phyloP scores from a whole-genome alignment of 2,329 filamentous ascomycete species.

The Diaporthe vaccinii region DNA sequence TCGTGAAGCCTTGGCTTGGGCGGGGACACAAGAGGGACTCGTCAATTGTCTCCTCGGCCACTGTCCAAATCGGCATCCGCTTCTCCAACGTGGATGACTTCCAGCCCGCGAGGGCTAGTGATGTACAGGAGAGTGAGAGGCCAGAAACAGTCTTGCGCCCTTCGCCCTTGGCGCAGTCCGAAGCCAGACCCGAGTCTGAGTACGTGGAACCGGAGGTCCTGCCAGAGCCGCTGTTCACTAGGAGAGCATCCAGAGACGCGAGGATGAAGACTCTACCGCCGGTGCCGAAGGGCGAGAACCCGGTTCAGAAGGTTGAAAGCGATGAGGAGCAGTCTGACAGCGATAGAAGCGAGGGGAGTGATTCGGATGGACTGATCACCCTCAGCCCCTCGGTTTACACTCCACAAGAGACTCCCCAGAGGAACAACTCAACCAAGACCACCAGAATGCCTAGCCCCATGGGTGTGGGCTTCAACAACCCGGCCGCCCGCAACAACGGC shows the following conservation, averaged over 20 bases:
- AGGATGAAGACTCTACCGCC: constrained; percentile 56
- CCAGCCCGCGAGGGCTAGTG: constrained; percentile 50
- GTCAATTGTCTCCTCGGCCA: constrained; percentile 75
- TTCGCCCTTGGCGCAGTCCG: constrained; percentile 48
- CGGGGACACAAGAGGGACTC: constrained; percentile 68
- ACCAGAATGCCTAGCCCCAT: constrained; percentile 58
- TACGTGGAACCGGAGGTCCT: constrained; percentile 36
- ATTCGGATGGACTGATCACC: constrained; percentile 48
- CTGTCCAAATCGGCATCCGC: constrained; percentile 79
- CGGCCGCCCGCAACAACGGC: constrained; percentile 36
- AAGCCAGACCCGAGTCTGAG: constrained; percentile 23
- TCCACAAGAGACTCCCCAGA: constrained; percentile 45
- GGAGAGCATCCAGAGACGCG: constrained; percentile 49
- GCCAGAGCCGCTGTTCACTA: constrained; percentile 42
- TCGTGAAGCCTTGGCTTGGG: constrained; percentile 56
- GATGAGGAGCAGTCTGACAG: constrained; percentile 42
- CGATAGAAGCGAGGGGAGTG: constrained; percentile 45
- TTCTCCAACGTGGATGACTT: constrained; percentile 72
- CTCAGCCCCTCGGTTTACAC: constrained; percentile 68
- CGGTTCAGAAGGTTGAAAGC: constrained; percentile 37
- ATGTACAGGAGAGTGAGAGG: constrained; percentile 44
- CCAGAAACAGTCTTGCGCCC: constrained; percentile 46
- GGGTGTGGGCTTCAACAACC: constrained; percentile 58
- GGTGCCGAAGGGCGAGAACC: constrained; percentile 46
- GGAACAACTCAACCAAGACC: constrained; percentile 50